Evolutionary conservation across 2,329 filamentous ascomycete genomes (phyloP).

Genomic region (Mycosphaerella arachidis): DNA sequence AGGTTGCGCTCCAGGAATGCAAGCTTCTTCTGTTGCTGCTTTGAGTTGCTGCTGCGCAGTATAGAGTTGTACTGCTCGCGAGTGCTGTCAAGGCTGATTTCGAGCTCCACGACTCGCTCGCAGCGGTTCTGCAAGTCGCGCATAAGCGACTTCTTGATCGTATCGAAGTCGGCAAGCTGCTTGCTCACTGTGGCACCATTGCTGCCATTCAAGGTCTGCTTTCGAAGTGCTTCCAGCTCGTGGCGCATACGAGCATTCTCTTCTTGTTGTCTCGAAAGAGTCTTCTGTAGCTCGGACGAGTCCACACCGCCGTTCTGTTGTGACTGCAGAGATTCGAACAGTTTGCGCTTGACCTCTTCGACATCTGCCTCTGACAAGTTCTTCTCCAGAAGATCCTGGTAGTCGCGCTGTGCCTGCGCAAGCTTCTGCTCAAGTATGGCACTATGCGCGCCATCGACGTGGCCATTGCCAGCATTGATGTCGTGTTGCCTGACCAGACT

Average conservation of each 20-base stretch:
- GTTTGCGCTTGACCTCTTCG: constrained; percentile 74
- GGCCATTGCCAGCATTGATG: constrained; percentile 63
- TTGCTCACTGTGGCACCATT: constrained; percentile 76
- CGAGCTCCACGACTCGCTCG: constrained; percentile 91
- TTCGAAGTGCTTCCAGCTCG: constrained; percentile 76
- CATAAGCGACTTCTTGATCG: constrained; percentile 99
- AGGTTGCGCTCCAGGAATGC: constrained; percentile 97
- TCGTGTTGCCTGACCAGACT: constrained; percentile 91
- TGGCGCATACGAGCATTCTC: constrained; percentile 78
- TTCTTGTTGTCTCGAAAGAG: constrained; percentile 69
- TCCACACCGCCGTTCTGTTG: constrained; percentile 41
- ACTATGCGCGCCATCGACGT: constrained; percentile 55
- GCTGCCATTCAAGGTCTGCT: constrained; percentile 58
- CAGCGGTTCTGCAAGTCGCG: constrained; percentile 96
- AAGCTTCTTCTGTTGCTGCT: constrained; percentile 99
- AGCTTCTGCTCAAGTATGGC: constrained; percentile 72
- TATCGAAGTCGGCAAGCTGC: constrained; percentile 97
- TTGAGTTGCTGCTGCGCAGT: constrained; percentile 91
- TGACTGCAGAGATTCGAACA: constrained; percentile 72
- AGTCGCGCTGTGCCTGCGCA: constrained; percentile 70
- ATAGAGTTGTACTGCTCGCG: constrained; percentile 99
- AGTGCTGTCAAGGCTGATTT: constrained; percentile 95
- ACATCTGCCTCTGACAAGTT: constrained; percentile 75
- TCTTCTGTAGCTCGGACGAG: constrained; percentile 66
- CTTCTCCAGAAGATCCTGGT: constrained; percentile 74